phyloP scores from a whole-genome alignment of 345 rosid genomes.

The Atalantia buxifolia region DNA sequence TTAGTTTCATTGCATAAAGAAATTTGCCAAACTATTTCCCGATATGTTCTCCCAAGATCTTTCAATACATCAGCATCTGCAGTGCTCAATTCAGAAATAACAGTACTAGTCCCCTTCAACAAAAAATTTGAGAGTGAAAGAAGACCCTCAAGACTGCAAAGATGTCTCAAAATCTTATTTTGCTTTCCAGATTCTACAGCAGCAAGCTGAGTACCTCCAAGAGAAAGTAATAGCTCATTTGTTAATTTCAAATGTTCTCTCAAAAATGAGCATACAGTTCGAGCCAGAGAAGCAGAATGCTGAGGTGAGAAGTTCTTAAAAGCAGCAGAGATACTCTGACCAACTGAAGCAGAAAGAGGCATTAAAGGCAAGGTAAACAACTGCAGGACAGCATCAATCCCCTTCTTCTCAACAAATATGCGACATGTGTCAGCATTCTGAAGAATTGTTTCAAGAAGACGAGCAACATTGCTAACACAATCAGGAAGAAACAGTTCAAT shows the following conservation, averaged over 20 bases:
- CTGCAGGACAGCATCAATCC: slow-evolving; percentile 79
- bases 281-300: slow-evolving; percentile 80
- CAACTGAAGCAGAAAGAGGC: slow-evolving; percentile 77
- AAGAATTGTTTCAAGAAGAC: slow-evolving; percentile 90
- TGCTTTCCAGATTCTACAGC: slow-evolving; percentile 52
- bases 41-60: slow-evolving; percentile 74
- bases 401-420: slow-evolving; percentile 90
- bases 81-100: slow-evolving; percentile 76
- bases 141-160: slow-evolving; percentile 76
- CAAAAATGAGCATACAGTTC: slow-evolving; percentile 74
- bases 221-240: slow-evolving; percentile 47
- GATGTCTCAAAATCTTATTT: slow-evolving; percentile 56
- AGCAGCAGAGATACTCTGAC: slow-evolving; percentile 79
- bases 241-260: slow-evolving; percentile 69
- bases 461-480: slow-evolving; percentile 74
- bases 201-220: slow-evolving; percentile 61
- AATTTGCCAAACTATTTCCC: slow-evolving; percentile 83
- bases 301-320: slow-evolving; percentile 94
- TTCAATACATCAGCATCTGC: slow-evolving; percentile 90
- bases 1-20: slow-evolving; percentile 68
- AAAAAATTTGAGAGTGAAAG: slow-evolving; percentile 73
- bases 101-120: slow-evolving; percentile 72
- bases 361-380: slow-evolving; percentile 71
- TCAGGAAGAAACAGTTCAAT: slow-evolving; percentile 78
- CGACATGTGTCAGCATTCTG: slow-evolving; percentile 95